Conservation (phyloP, 2,329 filamentous ascomycete genomes). For the Niveomyces coronatus region DNA sequence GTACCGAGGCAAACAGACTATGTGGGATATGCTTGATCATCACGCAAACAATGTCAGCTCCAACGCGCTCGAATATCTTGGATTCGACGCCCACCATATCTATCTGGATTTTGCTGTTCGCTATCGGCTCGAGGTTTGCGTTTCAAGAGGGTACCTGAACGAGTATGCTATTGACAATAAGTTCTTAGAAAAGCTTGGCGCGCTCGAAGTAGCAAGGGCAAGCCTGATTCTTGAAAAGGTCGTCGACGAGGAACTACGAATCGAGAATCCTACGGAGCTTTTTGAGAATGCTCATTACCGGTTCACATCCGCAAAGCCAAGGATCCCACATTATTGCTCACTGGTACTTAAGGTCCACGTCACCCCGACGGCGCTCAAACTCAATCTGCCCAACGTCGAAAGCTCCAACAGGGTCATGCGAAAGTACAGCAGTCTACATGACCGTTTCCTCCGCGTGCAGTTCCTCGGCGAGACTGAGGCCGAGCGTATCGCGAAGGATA, state of each 20-base stretch:
- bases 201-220: slow-evolving; percentile 37
- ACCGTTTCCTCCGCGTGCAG: slow-evolving; percentile 79
- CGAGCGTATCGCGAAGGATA: slow-evolving; percentile 45
- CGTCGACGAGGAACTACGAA: slow-evolving; percentile 56
- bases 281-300: not conserved
- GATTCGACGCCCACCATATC: slow-evolving; percentile 12
- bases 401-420: slow-evolving; percentile 81
- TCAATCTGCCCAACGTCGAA: slow-evolving; percentile 68
- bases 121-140: slow-evolving; percentile 87
- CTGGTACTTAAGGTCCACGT: slow-evolving; percentile 67
- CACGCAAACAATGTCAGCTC: slow-evolving; percentile 8
- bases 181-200: slow-evolving; percentile 56
- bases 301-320: not conserved
- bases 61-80: slow-evolving; percentile 21
- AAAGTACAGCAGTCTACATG: slow-evolving; percentile 54
- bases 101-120: slow-evolving; percentile 59
- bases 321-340: slow-evolving; percentile 57
- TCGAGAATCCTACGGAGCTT: slow-evolving; percentile 34
- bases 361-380: slow-evolving; percentile 75
- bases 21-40: slow-evolving; percentile 25
- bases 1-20: slow-evolving; percentile 13
- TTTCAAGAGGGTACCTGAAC: slow-evolving; percentile 68
- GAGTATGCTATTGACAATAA: slow-evolving; percentile 60
- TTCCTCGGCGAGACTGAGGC: slow-evolving; percentile 71
- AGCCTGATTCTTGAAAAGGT: slow-evolving; percentile 64